These are phyloP conservation scores for Colletotrichum lini DNA, from an alignment of 2,329 filamentous ascomycete genomes.

Conservation along the genomic window DNA sequence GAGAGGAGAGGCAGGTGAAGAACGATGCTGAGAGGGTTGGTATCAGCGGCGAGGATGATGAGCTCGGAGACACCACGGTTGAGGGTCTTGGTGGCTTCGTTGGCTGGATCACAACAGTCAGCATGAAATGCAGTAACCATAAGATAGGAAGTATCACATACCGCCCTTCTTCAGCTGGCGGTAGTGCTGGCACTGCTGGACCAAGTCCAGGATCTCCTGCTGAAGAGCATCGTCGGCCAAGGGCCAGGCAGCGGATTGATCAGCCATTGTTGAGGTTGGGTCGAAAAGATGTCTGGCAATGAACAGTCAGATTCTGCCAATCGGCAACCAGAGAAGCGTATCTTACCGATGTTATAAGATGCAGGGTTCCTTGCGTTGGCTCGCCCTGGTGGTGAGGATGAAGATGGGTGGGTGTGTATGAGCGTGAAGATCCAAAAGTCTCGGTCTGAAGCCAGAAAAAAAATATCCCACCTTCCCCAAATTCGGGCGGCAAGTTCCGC, in stretches of 20 bases:
- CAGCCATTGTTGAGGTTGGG: conserved; percentile 39
- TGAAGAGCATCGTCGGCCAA: conserved; percentile 81
- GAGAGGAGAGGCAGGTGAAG: conserved; percentile 90
- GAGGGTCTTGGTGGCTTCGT: conserved; percentile 81
- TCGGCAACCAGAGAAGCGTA: not conserved
- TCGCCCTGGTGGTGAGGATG: conserved; percentile 62
- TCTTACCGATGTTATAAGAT: conserved; percentile 30
- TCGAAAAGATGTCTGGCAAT: conserved; percentile 23
- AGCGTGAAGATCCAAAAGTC: conserved; percentile 26
- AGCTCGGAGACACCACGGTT: conserved; percentile 93
- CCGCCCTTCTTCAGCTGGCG: conserved; percentile 91
- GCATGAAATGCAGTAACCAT: conserved; percentile 57
- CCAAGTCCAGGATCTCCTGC: conserved; percentile 86
- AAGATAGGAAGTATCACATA: conserved; percentile 60
- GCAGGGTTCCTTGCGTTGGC: conserved; percentile 75
- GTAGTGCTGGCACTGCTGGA: conserved; percentile 79
- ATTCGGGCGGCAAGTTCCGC: conserved; percentile 31
- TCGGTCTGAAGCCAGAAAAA: conserved; percentile 38
- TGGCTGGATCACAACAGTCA: conserved; percentile 21
- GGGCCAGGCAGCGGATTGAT: conserved; percentile 69
- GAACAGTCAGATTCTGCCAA: conserved; percentile 4
- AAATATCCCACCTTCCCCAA: conserved; percentile 41
- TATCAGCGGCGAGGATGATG: conserved; percentile 91
- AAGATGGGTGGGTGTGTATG: conserved; percentile 22
- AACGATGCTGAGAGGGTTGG: conserved; percentile 87